Base-by-base conservation (phyloP, 1,139 yeast species). In the Geotrichum aggregatum region DNA sequence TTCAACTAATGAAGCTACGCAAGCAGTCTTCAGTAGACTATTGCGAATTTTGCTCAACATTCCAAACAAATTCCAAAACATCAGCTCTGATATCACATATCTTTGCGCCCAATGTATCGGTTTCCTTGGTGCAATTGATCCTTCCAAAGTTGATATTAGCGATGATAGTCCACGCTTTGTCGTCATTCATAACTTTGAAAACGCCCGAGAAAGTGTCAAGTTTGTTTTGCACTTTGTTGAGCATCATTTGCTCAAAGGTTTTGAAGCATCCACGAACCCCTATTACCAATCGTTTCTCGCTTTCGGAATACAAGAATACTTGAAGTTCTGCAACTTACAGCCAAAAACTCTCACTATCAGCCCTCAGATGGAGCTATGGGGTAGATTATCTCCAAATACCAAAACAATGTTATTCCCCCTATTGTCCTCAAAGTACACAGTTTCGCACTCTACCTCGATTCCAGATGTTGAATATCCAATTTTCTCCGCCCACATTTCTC, bases 211-310 rank as follows among this genome's bases (percentile, higher is more conserved):
- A 60, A 79, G 81, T 35, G 73, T 81, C 3, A 75, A 73, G 3
- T 88, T 92, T 63, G 74, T 89, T 16, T 72, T 80, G 4, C 76
- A 78, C 59, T 80, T 91, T 54, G 72, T 91, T 46, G 85, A 87
- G 58, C 77, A 78, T 49, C 76, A 81, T 57, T 73, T 94, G 16
- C 84, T 91, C 8, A 87, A 86, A 42, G 80, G 88, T 1, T 91
- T 89, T 66, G 84, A 95, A 80, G 89, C 96, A 0, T 84, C 97
- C 0, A 86, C 84, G 45, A 89, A 89, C 63, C 96, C 98, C 0
- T 79, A 81, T 24, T 81, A 83, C 49, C 98, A 94, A 65, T 75
- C 87, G 56, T 87, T 84, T 63, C 76, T 91, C 34, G 96, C 97
- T 0, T 86, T 79, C 67, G 87, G 94, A 0, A 87, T 94, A 78